Percentiles rank a stretch among this genome's conserved stretches.
Conservation (phyloP, 148 eudicot species). For the Dianthus caryophyllus region DNA sequence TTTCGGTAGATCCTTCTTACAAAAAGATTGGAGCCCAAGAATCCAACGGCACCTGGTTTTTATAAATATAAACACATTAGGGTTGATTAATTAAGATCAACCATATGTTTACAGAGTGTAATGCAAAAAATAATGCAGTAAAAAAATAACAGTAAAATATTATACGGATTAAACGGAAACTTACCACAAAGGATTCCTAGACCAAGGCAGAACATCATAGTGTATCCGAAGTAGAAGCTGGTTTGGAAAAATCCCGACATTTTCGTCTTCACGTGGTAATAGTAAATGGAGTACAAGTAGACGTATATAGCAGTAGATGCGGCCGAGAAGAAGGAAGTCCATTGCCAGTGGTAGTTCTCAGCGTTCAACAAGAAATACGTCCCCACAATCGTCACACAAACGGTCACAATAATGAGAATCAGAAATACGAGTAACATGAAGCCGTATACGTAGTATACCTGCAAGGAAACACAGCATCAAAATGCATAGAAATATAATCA, state of each 20-base stretch:
- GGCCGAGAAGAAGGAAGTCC: slow-evolving; percentile 93
- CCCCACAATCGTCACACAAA: slow-evolving; percentile 96
- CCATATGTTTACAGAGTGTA: no score
- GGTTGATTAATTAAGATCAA: neutral
- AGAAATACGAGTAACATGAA: slow-evolving; percentile 92
- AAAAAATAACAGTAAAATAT: neutral
- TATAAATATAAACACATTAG: neutral
- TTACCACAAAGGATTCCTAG: slow-evolving; percentile 80
- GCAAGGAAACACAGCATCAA: slow-evolving; percentile 21
- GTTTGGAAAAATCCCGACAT: slow-evolving; percentile 97
- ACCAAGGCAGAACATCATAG: slow-evolving; percentile 80
- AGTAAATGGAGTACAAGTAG: slow-evolving; percentile 79
- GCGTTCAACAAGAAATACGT: slow-evolving; percentile 98
- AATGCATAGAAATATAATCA: slow-evolving; percentile 14
- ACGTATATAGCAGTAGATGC: slow-evolving; percentile 87
- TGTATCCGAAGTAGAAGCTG: slow-evolving; percentile 96
- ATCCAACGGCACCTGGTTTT: slow-evolving; percentile 55
- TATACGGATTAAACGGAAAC: slow-evolving; percentile 12
- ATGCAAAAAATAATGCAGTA: no score
- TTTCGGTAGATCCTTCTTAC: slow-evolving; percentile 64
- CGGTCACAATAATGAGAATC: slow-evolving; percentile 82
- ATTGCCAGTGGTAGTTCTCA: slow-evolving; percentile 96
- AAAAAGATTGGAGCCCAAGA: slow-evolving; percentile 54
- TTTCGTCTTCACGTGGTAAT: slow-evolving; percentile 88
- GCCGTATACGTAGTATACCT: slow-evolving; percentile 96